phyloP scores from a whole-genome alignment of 352 stramenopile species.

The Phytophthora cryptogea region DNA sequence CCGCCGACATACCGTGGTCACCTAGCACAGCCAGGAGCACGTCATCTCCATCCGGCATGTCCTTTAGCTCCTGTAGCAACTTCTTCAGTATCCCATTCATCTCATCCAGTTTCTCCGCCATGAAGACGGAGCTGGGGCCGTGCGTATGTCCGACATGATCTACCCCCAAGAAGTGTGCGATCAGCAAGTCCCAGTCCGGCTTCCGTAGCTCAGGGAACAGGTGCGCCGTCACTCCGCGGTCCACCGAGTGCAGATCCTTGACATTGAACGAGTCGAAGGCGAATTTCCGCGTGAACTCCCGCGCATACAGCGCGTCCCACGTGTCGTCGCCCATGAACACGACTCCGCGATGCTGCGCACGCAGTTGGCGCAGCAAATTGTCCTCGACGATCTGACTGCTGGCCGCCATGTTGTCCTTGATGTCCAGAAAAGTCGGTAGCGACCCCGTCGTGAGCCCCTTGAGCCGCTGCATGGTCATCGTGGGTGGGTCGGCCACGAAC shows the following conservation, averaged over 20 bases:
- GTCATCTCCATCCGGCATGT: conserved; percentile 64
- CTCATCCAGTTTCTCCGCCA: conserved; percentile 95
- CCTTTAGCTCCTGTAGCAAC: conserved; percentile 67
- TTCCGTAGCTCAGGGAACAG: conserved; percentile 75
- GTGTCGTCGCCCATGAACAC: conserved; percentile 99
- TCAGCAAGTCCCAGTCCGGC: conserved; percentile 78
- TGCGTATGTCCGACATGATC: conserved; percentile 99
- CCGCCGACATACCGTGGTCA: conserved; percentile 98
- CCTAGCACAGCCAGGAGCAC: conserved; percentile 94
- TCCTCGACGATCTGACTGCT: conserved; percentile 94
- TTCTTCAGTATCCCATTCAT: conserved; percentile 93
- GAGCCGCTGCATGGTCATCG: conserved; percentile 98
- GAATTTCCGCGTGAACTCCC: conserved; percentile 91
- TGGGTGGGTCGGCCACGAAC: conserved; percentile 97
- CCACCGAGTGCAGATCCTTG: conserved; percentile 97
- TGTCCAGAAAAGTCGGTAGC: conserved; percentile 98
- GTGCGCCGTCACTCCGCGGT: conserved; percentile 90
- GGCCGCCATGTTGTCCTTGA: conserved; percentile 94
- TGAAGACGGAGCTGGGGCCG: conserved; percentile 92
- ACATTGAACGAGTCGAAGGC: conserved; percentile 98
- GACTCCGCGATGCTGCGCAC: conserved; percentile 57
- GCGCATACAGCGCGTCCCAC: conserved; percentile 95
- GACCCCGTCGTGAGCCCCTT: conserved; percentile 97
- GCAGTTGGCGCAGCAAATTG: conserved; percentile 93
- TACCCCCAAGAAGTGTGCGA: conserved; percentile 92